phyloP scores from a whole-genome alignment of 495 filamentous ascomycete genomes.

The Daldinia loculata region DNA sequence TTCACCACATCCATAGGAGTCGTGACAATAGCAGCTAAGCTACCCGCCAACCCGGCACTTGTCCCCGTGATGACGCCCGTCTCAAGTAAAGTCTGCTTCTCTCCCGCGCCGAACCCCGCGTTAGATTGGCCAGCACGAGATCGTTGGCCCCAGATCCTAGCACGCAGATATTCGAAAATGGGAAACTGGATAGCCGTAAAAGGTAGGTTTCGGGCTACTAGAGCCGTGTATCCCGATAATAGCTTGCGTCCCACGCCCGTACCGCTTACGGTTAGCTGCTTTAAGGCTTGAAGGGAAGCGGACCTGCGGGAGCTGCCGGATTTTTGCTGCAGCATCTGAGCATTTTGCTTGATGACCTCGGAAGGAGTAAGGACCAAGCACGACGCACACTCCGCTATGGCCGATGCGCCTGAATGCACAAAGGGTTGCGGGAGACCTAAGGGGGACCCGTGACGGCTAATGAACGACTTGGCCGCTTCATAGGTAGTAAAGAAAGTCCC shows the following conservation, averaged over 20 bases:
- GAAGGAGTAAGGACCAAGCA: conserved; percentile 88
- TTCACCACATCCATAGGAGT: conserved; percentile 88
- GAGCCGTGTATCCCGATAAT: conserved; percentile 81
- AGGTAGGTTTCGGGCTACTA: conserved; percentile 82
- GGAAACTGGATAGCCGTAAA: conserved; percentile 91
- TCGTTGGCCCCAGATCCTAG: conserved; percentile 47
- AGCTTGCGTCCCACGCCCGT: conserved; percentile 52
- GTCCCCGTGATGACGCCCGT: conserved; percentile 73
- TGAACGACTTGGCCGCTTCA: conserved; percentile 72
- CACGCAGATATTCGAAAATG: conserved; percentile 75
- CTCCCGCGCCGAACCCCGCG: conserved; percentile 29
- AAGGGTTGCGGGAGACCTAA: conserved; percentile 66
- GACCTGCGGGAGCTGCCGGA: conserved; percentile 37
- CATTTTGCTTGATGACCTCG: conserved; percentile 93
- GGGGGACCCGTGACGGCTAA: conserved; percentile 45
- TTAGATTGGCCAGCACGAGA: conserved; percentile 22
- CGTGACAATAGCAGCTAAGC: conserved; percentile 73
- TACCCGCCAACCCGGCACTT: conserved; percentile 73
- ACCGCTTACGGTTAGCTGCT: conserved; percentile 44
- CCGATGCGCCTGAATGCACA: conserved; percentile 75
- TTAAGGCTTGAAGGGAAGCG: conserved; percentile 56
- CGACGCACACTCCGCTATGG: conserved; percentile 77
- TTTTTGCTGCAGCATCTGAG: conserved; percentile 68
- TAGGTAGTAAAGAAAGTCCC: conserved; percentile 93
- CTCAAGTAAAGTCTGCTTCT: conserved; percentile 58